A percentile compares a stretch with the other conserved stretches of the same genome.
Conservation (phyloP, 441 rosid genomes). For the Pelargonium fulgidum region DNA sequence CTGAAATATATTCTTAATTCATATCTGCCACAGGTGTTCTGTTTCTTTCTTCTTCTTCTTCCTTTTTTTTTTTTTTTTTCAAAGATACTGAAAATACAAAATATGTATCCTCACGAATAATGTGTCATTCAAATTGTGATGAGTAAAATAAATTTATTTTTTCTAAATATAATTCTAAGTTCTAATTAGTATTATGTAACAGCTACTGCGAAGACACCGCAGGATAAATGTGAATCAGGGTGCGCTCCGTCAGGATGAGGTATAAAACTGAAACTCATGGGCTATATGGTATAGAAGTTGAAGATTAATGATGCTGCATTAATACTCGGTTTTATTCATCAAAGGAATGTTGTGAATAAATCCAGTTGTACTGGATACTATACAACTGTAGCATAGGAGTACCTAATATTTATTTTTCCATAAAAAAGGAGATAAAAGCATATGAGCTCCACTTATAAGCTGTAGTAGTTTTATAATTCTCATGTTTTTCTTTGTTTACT, state of each 20-base stretch:
- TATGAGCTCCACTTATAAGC: constrained; percentile 9
- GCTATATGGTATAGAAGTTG: not conserved
- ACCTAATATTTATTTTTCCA: constrained; percentile 5
- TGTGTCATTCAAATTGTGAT: too few species aligned
- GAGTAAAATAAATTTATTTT: too few species aligned
- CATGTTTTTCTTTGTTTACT: constrained; percentile 12
- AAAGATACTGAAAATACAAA: too few species aligned
- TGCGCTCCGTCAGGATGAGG: constrained; percentile 52
- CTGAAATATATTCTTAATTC: not conserved
- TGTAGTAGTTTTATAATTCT: constrained; percentile 18
- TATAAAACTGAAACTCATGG: constrained; percentile 17
- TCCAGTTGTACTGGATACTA: not conserved
- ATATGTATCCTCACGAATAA: too few species aligned
- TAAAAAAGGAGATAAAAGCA: constrained; percentile 4
- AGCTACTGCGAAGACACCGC: constrained; percentile 65
- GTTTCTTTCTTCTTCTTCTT: not conserved
- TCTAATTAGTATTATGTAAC: constrained; percentile 15
- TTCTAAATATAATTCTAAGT: not conserved
- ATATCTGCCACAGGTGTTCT: not conserved
- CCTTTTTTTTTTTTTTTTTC: not conserved
- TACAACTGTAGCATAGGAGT: not conserved
- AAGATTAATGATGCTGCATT: not conserved
- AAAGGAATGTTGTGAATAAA: not conserved
- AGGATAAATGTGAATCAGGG: constrained; percentile 52
- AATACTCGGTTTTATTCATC: not conserved